Conservation (phyloP, 169 alveolate genomes). For the Babesia ovis region DNA sequence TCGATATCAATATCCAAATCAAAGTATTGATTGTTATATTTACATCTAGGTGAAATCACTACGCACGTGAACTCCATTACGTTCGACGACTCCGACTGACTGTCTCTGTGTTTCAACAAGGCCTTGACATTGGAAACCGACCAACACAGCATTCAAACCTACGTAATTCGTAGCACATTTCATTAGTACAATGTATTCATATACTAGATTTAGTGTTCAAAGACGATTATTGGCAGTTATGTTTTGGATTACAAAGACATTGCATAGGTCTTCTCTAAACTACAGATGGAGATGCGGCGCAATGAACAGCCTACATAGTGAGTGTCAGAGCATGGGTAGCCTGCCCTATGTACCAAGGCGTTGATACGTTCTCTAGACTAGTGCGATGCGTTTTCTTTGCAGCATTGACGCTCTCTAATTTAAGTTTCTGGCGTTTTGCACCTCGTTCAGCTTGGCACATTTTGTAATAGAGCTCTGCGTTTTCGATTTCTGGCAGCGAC, state of each 20-base stretch:
- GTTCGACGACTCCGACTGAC: slow-evolving; percentile 63
- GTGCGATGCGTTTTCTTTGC: background rate
- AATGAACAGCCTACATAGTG: slow-evolving; percentile 9
- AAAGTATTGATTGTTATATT: background rate
- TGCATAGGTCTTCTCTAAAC: no score
- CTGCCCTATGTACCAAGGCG: slow-evolving; percentile 38
- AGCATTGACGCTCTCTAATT: background rate
- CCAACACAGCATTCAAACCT: no score
- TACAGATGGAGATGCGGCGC: no score
- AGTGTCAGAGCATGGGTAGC: slow-evolving; percentile 31
- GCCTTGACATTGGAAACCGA: no score
- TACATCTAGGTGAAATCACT: slow-evolving; percentile 51
- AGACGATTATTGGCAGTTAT: background rate
- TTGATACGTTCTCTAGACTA: background rate
- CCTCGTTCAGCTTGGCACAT: background rate
- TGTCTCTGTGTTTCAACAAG: no score
- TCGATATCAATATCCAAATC: no score
- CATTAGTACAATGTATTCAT: no score
- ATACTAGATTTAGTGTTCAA: no score
- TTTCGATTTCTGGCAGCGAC: slow-evolving; percentile 24
- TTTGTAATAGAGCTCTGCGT: slow-evolving; percentile 3
- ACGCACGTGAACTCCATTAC: slow-evolving; percentile 43
- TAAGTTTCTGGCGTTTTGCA: background rate
- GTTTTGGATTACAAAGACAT: background rate
- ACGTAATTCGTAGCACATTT: no score